These are phyloP conservation scores for Salix suchowensis DNA, from an alignment of 345 rosid genomes.

Conservation along the genomic window DNA sequence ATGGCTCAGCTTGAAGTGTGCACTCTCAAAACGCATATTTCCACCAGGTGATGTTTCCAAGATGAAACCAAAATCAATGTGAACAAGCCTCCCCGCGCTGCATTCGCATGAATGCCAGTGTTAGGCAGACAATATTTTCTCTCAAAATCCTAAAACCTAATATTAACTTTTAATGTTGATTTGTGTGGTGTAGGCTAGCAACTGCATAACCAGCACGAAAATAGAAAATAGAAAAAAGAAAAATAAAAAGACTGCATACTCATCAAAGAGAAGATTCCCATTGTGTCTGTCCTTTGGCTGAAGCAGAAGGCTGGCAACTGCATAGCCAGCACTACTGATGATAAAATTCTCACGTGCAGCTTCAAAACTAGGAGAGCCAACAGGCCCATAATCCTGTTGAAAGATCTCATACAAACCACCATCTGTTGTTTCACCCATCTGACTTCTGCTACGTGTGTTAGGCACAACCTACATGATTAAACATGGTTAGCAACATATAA, in stretches of 20 bases:
- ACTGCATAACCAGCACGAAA: too few species aligned
- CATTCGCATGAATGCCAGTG: slow-evolving; percentile 15
- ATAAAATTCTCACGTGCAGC: slow-evolving; percentile 93
- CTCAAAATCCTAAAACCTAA: not conserved
- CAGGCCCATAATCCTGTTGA: slow-evolving; percentile 96
- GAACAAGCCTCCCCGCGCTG: slow-evolving; percentile 93
- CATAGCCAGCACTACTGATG: slow-evolving; percentile 97
- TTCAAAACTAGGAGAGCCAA: slow-evolving; percentile 86
- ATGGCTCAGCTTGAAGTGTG: slow-evolving; percentile 96
- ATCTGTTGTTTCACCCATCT: slow-evolving; percentile 99
- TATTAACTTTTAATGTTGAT: too few species aligned
- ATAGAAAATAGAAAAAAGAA: not conserved
- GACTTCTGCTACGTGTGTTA: slow-evolving; percentile 88
- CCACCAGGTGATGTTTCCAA: slow-evolving; percentile 95
- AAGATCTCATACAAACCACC: slow-evolving; percentile 97
- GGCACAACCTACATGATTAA: slow-evolving; percentile 71
- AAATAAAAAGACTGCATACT: slow-evolving; percentile 34
- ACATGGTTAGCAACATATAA: not conserved
- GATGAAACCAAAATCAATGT: slow-evolving; percentile 95
- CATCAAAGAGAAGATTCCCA: slow-evolving; percentile 96
- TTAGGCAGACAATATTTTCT: not conserved
- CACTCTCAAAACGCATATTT: slow-evolving; percentile 95
- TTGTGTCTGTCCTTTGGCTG: slow-evolving; percentile 99
- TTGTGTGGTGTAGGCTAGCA: too few species aligned
- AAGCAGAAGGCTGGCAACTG: slow-evolving; percentile 93